phyloP scores from a whole-genome alignment of 2,329 filamentous ascomycete genomes.

The Macrophomina phaseolina region DNA sequence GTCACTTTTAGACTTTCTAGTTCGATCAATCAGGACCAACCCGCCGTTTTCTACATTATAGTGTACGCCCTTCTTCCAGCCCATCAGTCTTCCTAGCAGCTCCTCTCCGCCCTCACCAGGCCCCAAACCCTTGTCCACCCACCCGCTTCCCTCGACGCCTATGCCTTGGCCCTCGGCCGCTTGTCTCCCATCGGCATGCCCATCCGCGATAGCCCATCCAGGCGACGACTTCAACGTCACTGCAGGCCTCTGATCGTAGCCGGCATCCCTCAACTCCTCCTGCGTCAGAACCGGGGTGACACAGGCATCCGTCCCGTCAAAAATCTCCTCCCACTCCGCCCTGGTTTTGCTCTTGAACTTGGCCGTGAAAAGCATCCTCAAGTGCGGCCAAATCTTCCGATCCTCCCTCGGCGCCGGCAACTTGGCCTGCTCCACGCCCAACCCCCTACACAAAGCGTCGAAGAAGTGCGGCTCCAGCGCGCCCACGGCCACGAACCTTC shows the following conservation, averaged over 20 bases:
- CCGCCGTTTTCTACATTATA: slow-evolving; percentile 71
- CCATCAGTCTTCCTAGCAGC: slow-evolving; percentile 72
- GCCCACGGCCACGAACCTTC: slow-evolving; percentile 82
- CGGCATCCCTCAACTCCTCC: slow-evolving; percentile 68
- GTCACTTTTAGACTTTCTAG: neutral
- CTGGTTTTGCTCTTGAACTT: slow-evolving; percentile 74
- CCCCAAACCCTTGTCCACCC: slow-evolving; percentile 63
- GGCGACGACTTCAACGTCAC: slow-evolving; percentile 75
- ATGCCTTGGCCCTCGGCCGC: slow-evolving; percentile 65
- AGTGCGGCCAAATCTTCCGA: slow-evolving; percentile 68
- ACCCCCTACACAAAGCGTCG: slow-evolving; percentile 66
- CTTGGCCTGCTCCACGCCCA: slow-evolving; percentile 61
- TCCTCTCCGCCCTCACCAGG: slow-evolving; percentile 77
- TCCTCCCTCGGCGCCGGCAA: slow-evolving; percentile 63
- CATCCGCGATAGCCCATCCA: slow-evolving; percentile 64
- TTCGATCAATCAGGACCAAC: slow-evolving; percentile 44
- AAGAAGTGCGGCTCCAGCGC: slow-evolving; percentile 91
- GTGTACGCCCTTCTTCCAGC: slow-evolving; percentile 74
- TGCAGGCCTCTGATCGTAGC: slow-evolving; percentile 72
- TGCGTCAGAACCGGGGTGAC: slow-evolving; percentile 86
- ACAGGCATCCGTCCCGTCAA: slow-evolving; percentile 91
- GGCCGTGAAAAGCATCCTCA: slow-evolving; percentile 65
- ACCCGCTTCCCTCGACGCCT: slow-evolving; percentile 71
- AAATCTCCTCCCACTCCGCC: slow-evolving; percentile 81
- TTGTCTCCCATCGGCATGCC: slow-evolving; percentile 44